Evolutionary conservation across 1,139 yeast genomes (phyloP).

Genomic region (Yamadazyma conglobata): DNA sequence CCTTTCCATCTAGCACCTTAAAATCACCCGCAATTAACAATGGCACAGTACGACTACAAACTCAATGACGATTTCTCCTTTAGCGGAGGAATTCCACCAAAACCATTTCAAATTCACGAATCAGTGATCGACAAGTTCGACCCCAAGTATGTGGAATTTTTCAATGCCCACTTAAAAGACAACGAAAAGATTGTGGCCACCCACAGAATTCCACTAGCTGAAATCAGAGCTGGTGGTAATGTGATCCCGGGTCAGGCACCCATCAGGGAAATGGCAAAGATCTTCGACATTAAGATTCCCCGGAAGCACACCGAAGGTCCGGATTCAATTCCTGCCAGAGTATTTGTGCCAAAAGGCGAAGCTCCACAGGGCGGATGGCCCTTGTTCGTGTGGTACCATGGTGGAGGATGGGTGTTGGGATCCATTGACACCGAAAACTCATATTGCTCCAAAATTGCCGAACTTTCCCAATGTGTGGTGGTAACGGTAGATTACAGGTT

Average conservation of each 20-base stretch:
- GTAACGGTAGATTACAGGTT: conserved; percentile 41
- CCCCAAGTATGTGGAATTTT: conserved; percentile 37
- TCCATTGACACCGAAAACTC: conserved; percentile 43
- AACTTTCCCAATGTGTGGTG: conserved; percentile 32
- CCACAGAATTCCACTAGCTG: conserved; percentile 36
- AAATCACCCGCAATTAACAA: background rate
- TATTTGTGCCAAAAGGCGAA: conserved; percentile 36
- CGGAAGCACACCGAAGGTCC: conserved; percentile 29
- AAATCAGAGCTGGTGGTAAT: conserved; percentile 39
- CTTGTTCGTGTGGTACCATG: conserved; percentile 44
- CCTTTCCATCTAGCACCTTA: background rate
- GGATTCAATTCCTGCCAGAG: conserved; percentile 35
- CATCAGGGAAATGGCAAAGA: conserved; percentile 22
- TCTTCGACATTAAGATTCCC: conserved; percentile 32
- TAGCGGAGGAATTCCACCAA: conserved; percentile 19
- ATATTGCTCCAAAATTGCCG: conserved; percentile 41
- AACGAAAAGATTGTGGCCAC: conserved; percentile 37
- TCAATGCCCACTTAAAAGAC: conserved; percentile 23
- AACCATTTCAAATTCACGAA: conserved; percentile 24
- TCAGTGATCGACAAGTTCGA: conserved; percentile 20
- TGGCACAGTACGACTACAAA: conserved; percentile 12
- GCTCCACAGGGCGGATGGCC: conserved; percentile 44
- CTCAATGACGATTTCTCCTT: conserved; percentile 19
- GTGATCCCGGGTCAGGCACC: conserved; percentile 46
- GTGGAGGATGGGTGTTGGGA: conserved; percentile 52